These are phyloP conservation scores for Mycena latifolia DNA, from an alignment of 768 basidiomycete genomes.

Conservation along the genomic window DNA sequence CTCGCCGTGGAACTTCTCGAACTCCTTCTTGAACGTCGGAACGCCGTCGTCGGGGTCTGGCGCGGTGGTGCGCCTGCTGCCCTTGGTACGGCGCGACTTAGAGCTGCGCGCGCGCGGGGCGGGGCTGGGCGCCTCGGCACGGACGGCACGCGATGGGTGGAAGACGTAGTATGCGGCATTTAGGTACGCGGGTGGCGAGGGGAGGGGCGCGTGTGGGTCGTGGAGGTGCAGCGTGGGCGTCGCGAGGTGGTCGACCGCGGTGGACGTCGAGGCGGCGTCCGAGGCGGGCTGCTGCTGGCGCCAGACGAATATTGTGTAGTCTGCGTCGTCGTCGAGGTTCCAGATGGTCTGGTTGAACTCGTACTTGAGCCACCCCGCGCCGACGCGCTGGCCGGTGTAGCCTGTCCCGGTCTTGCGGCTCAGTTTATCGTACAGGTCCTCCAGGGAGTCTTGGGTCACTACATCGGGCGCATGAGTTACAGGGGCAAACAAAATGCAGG, in stretches of 20 bases:
- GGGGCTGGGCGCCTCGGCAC: constrained; percentile 44
- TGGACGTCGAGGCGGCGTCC: constrained; percentile 40
- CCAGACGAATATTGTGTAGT: constrained; percentile 90
- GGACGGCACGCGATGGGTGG: constrained; percentile 52
- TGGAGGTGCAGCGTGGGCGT: constrained; percentile 74
- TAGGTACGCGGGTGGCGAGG: constrained; percentile 70
- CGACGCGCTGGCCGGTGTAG: constrained; percentile 72
- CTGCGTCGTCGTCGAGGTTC: constrained; percentile 90
- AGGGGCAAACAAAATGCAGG: constrained; percentile 3
- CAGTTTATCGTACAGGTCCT: constrained; percentile 76
- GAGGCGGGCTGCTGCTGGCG: constrained; percentile 63
- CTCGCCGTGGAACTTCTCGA: constrained; percentile 88
- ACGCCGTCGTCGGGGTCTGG: constrained; percentile 57
- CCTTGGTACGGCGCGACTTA: constrained; percentile 56
- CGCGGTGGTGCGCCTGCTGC: constrained; percentile 45
- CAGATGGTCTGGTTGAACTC: constrained; percentile 83
- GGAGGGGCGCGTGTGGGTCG: constrained; percentile 70
- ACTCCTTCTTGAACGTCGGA: constrained; percentile 79
- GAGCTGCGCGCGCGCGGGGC: constrained; percentile 54
- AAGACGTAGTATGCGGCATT: constrained; percentile 83
- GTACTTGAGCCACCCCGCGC: constrained; percentile 89
- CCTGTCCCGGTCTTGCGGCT: constrained; percentile 72
- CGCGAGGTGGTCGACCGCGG: constrained; percentile 34
- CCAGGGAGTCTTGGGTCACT: constrained; percentile 80
- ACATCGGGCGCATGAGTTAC: constrained; percentile 26